These are phyloP conservation scores for Agaricus subrufescens DNA, from an alignment of 768 basidiomycete genomes.

Conservation along the genomic window DNA sequence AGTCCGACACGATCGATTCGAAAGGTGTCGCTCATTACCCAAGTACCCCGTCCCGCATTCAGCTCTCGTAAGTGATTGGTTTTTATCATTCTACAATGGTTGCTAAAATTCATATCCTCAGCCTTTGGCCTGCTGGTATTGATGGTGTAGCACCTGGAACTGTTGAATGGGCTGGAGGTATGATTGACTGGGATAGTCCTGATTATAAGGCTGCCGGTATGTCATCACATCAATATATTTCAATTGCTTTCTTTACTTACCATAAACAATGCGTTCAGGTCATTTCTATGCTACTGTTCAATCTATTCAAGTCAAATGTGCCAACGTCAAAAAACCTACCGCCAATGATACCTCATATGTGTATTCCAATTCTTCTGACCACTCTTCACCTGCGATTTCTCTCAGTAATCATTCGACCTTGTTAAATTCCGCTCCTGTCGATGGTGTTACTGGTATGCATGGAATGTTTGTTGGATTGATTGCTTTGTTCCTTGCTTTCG, in stretches of 20 bases:
- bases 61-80: constrained; percentile 56
- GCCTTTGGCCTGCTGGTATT: constrained; percentile 84
- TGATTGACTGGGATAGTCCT: constrained; percentile 78
- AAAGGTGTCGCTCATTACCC: constrained; percentile 61
- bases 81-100: neutral
- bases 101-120: constrained; percentile 16
- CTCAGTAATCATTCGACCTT: constrained; percentile 58
- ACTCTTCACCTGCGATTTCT: constrained; percentile 44
- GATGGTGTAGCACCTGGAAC: constrained; percentile 57
- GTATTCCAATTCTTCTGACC: constrained; percentile 50
- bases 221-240: constrained; percentile 8
- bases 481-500: constrained; percentile 16
- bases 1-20: constrained; percentile 49
- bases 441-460: constrained; percentile 18
- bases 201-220: constrained; percentile 67
- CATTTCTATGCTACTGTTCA: constrained; percentile 67
- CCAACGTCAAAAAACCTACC: constrained; percentile 38
- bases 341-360: constrained; percentile 58
- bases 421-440: constrained; percentile 30
- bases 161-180: constrained; percentile 73
- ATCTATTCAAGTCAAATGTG: constrained; percentile 61
- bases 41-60: constrained; percentile 73
- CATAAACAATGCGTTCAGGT: constrained; percentile 26
- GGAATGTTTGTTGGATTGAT: constrained; percentile 21
- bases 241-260: neutral